Percentiles rank a stretch among this genome's conserved stretches.
Conservation (phyloP, 2,329 filamentous ascomycete genomes). For the Capronia coronata region DNA sequence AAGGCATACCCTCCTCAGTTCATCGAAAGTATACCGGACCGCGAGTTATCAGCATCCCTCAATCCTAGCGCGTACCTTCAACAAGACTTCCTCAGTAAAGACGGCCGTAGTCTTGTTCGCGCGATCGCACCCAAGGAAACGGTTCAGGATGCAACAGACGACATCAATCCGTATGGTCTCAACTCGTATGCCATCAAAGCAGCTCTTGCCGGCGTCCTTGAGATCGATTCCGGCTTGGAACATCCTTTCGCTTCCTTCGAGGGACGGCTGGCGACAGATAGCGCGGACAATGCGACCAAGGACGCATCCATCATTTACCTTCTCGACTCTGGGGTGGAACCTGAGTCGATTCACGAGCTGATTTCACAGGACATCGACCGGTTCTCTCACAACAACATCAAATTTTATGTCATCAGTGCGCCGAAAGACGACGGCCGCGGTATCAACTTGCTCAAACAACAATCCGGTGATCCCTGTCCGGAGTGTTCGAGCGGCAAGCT, state of each 20-base stretch:
- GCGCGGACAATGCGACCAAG: constrained; percentile 29
- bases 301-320: constrained; percentile 22
- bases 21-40: constrained; percentile 1
- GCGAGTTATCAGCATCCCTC: background rate
- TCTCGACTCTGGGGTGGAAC: constrained; percentile 18
- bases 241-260: constrained; percentile 34
- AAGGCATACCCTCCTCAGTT: background rate
- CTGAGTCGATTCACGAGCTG: constrained; percentile 3
- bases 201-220: constrained; percentile 45
- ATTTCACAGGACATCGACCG: constrained; percentile 9
- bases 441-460: constrained; percentile 55
- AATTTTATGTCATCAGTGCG: constrained; percentile 13
- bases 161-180: constrained; percentile 27
- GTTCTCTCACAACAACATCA: constrained; percentile 4
- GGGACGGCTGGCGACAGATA: constrained; percentile 29
- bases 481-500: constrained; percentile 60
- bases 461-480: constrained; percentile 65
- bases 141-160: background rate
- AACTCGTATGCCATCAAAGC: constrained; percentile 62
- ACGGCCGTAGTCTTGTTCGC: constrained; percentile 17
- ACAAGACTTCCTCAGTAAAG: constrained; percentile 21
- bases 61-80: background rate
- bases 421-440: background rate
- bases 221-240: constrained; percentile 66
- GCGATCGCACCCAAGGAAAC: constrained; percentile 9